Base-by-base conservation (phyloP, 1,284 basidiomycete genomes). In the Athelia psychrophila region DNA sequence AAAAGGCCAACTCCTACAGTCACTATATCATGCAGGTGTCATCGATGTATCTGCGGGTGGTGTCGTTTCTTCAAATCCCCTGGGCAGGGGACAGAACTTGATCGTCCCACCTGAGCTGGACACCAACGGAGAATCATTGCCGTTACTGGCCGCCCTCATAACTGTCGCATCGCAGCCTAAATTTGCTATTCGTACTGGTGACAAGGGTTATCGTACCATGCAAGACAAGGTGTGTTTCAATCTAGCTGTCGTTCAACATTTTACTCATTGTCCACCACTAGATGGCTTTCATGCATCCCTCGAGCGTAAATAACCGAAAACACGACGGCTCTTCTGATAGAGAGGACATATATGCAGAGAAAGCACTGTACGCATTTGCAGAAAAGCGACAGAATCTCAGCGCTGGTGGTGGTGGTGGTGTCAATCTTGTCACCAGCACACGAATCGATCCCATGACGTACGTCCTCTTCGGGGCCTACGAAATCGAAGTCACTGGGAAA, bases 91-190 rank as follows among this genome's bases (percentile, higher is more conserved):
- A 53, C 59, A 64, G 48, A 65, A 70, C 18, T 54, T 71, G 51
- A 62, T 57, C 3, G 77, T 94, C 10, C 93, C 93, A 6, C 68
- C 76, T 3, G 80, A 83, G 57, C 71, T 96, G 53, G 93, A 91
- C 63, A 74, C 71, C 56, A 93, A 98, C 64, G 81, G 81, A 30
- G 77, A 89, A 50, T 91, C 86, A 38, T 68, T 86, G 5, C 89
- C 95, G 15, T 69, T 98, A n/a, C 74, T 97, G 18, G 86, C 91
- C 12, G 93, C 90, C 2, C 75, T 98, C 50, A 89, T 98, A 59
- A 85, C 94, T 2, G 83, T 93, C 50, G 92, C 93, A 0, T 84
- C 83, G 0, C 93, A 95, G 58, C 95, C 95, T n/a, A 96, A 97
- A 68, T 97, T 95, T 71, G 95, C 92, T 2, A 83, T 98, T 50